Conservation (phyloP, 2,329 filamentous ascomycete genomes). For the Apiospora phragmitis region DNA sequence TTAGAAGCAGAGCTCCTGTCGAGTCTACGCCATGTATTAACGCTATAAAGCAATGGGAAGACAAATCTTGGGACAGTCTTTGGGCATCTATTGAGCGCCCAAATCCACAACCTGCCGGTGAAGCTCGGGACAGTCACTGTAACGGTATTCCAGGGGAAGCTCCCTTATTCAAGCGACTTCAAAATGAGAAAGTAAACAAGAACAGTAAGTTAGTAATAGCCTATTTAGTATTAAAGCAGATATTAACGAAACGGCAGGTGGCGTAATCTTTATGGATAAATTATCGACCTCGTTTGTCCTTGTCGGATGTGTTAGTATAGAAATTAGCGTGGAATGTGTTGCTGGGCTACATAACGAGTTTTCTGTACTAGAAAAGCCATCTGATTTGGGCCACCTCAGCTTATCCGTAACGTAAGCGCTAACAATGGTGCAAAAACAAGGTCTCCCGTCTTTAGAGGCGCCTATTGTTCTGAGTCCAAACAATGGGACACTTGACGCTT, state of each 20-base stretch:
- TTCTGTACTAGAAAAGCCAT: background rate
- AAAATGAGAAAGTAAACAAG: background rate
- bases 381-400: background rate
- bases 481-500: background rate
- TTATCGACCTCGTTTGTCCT: background rate
- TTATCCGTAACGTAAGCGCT: background rate
- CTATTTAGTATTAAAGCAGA: background rate
- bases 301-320: background rate
- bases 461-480: background rate
- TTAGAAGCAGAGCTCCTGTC: background rate
- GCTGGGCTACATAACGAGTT: background rate
- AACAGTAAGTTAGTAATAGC: background rate
- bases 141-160: background rate
- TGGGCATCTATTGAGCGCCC: background rate
- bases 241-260: background rate
- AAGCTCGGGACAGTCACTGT: background rate
- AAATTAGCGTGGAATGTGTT: background rate
- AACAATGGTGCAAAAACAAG: background rate
- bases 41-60: background rate
- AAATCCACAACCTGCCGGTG: background rate
- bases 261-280: background rate
- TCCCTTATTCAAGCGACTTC: background rate
- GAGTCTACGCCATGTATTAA: background rate
- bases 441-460: background rate
- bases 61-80: background rate